These are phyloP conservation scores for Phytophthora multivora DNA, from an alignment of 352 stramenopile genomes.

Conservation along the genomic window DNA sequence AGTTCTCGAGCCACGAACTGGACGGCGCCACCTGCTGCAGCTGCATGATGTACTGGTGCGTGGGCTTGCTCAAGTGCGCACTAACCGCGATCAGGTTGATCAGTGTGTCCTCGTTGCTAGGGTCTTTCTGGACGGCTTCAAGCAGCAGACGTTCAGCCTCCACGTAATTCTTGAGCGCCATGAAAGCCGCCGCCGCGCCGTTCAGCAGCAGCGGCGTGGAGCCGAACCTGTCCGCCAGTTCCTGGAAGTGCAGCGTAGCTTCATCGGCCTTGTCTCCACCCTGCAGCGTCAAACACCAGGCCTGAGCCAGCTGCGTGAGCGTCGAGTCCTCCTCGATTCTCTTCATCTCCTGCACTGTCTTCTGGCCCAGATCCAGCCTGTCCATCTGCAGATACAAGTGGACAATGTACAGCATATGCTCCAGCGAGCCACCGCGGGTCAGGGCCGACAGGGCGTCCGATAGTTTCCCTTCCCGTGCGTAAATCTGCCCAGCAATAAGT, in stretches of 20 bases:
- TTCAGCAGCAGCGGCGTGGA: slow-evolving; percentile 92
- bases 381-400: slow-evolving; percentile 94
- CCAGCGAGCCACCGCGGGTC: slow-evolving; percentile 89
- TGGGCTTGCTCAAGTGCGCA: slow-evolving; percentile 90
- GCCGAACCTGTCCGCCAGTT: slow-evolving; percentile 95
- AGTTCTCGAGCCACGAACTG: slow-evolving; percentile 79
- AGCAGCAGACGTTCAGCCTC: slow-evolving; percentile 90
- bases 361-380: slow-evolving; percentile 91
- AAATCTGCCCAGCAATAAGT: slow-evolving; percentile 94
- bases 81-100: slow-evolving; percentile 94
- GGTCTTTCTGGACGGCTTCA: slow-evolving; percentile 87
- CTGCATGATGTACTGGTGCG: slow-evolving; percentile 78
- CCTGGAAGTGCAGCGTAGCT: slow-evolving; percentile 92
- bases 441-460: slow-evolving; percentile 95
- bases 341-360: slow-evolving; percentile 90
- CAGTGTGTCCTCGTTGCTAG: slow-evolving; percentile 91
- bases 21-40: slow-evolving; percentile 76
- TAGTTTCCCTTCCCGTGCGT: slow-evolving; percentile 89
- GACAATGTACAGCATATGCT: slow-evolving; percentile 92
- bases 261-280: slow-evolving; percentile 89
- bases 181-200: slow-evolving; percentile 89
- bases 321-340: slow-evolving; percentile 96
- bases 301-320: slow-evolving; percentile 92
- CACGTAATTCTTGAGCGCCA: slow-evolving; percentile 91
- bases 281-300: slow-evolving; percentile 88